Base-by-base conservation (phyloP, 306 rosid genomes). In the Corylus americana region DNA sequence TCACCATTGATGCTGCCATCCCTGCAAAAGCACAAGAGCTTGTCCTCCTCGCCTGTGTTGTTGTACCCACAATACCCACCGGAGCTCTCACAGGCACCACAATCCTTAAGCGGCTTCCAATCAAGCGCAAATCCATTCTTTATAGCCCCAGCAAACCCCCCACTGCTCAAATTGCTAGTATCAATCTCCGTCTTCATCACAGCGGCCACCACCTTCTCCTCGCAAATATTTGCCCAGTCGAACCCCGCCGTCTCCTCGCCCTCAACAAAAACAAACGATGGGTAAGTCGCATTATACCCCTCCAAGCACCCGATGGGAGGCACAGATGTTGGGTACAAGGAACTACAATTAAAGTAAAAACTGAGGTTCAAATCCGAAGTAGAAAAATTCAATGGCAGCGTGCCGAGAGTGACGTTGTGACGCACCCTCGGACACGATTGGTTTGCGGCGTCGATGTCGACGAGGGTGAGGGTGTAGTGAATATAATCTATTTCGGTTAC, bases 161-260 rank as follows among this genome's bases (percentile, higher is more conserved):
- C 0, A n/a, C 0, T 1, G 18, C 0, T 55, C 0, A 55, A 17
- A 55, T 55, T 0, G 6, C 0, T 1, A 0, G 0, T n/a, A 55
- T 7, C 20, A 0, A 55, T 55, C 59, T 16, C 11, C 8, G 3
- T 16, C 27, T 8, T 2, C 0, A 0, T 55, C 61, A 55, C 61
- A 0, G 27, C 0, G 22, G 20, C 25, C 61, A 55, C 61, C 61
- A 55, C 61, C 17, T 0, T 55, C 11, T 7, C 4, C 27, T 55
- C 0, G 11, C 61, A 55, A 7, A 2, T 55, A 3, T 17, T 17
- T 55, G 61, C 2, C 61, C 61, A 55, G 6, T n/a, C 27, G 17
- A 0, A 55, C 11, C 1, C 12, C 25, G 2, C 27, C 11, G 4
- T 55, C 61, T 55, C 1, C 0, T 22, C 22, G 0, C 20, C 20